A percentile compares a stretch with the other conserved stretches of the same genome.
Evolutionary conservation across 306 rosid species (phyloP).

Genomic region (Ormosia emarginata): DNA sequence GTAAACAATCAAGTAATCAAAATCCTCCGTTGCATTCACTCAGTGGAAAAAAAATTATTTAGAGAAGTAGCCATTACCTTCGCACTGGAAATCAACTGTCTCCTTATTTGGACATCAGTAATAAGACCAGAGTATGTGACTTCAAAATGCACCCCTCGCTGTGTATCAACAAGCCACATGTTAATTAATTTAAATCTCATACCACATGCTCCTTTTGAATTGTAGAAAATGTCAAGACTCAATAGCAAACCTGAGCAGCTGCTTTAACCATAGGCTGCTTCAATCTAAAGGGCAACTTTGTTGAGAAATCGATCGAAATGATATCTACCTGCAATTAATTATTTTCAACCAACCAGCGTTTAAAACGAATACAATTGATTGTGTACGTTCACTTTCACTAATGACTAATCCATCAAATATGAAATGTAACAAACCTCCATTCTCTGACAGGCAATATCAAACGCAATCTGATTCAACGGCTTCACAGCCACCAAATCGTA

Average conservation of each 20-base stretch:
- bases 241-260: slow-evolving; percentile 58
- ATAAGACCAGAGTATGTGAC: slow-evolving; percentile 55
- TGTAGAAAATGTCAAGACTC: not conserved
- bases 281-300: slow-evolving; percentile 64
- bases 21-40: not conserved
- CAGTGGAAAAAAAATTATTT: not conserved
- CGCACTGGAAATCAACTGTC: slow-evolving; percentile 66
- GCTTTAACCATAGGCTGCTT: slow-evolving; percentile 67
- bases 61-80: slow-evolving; percentile 48
- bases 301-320: slow-evolving; percentile 68
- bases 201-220: not conserved
- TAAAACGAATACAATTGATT: not conserved
- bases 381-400: not conserved
- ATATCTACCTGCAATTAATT: slow-evolving; percentile 67
- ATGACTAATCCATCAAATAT: too few species aligned
- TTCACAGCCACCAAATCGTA: slow-evolving; percentile 73
- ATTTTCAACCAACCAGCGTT: not conserved
- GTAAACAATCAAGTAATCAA: not conserved
- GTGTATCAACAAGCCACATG: slow-evolving; percentile 13
- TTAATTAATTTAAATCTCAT: slow-evolving; percentile 5
- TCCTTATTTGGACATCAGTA: slow-evolving; percentile 51
- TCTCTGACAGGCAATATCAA: slow-evolving; percentile 72
- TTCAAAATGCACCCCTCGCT: slow-evolving; percentile 87
- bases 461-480: slow-evolving; percentile 59
- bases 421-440: slow-evolving; percentile 54